Percentiles rank a stretch among this genome's conserved stretches.
These are phyloP conservation scores for Stephanocyclus meneghinianus DNA, from an alignment of 352 stramenopile genomes.

Conservation along the genomic window DNA sequence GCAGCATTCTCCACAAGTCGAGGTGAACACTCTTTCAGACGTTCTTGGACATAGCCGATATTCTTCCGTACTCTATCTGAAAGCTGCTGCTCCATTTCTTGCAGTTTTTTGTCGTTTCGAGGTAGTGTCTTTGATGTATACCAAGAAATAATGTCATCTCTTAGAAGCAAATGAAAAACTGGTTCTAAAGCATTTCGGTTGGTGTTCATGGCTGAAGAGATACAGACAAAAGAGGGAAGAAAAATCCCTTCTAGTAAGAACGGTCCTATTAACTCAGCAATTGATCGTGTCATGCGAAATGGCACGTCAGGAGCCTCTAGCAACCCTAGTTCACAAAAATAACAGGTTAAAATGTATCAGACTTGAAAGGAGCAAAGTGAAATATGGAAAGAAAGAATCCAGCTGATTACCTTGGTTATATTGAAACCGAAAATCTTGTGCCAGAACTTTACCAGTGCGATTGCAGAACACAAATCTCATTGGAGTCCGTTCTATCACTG, in stretches of 20 bases:
- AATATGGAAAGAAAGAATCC: not conserved
- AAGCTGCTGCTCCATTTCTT: conserved; percentile 81
- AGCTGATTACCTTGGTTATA: conserved; percentile 67
- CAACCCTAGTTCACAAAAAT: conserved; percentile 46
- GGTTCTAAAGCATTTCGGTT: conserved; percentile 69
- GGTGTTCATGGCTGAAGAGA: conserved; percentile 63
- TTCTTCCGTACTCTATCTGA: conserved; percentile 78
- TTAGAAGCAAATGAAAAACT: conserved; percentile 75
- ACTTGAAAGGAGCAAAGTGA: not conserved
- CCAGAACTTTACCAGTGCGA: conserved; percentile 62
- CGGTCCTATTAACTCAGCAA: conserved; percentile 71
- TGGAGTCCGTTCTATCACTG: conserved; percentile 76
- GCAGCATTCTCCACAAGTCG: conserved; percentile 40
- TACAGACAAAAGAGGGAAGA: conserved; percentile 67
- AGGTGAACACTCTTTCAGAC: conserved; percentile 67
- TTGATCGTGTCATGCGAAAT: conserved; percentile 82
- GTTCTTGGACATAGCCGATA: conserved; percentile 65
- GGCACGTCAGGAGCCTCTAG: conserved; percentile 71
- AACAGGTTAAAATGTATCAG: not conserved
- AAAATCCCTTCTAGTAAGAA: conserved; percentile 75
- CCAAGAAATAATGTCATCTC: conserved; percentile 83
- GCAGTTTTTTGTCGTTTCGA: conserved; percentile 79
- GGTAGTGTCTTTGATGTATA: conserved; percentile 79
- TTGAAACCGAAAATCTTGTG: conserved; percentile 77
- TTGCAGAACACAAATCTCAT: conserved; percentile 73